Conservation (phyloP, 2,329 filamentous ascomycete genomes). For the Teratosphaeria zuluensis region DNA sequence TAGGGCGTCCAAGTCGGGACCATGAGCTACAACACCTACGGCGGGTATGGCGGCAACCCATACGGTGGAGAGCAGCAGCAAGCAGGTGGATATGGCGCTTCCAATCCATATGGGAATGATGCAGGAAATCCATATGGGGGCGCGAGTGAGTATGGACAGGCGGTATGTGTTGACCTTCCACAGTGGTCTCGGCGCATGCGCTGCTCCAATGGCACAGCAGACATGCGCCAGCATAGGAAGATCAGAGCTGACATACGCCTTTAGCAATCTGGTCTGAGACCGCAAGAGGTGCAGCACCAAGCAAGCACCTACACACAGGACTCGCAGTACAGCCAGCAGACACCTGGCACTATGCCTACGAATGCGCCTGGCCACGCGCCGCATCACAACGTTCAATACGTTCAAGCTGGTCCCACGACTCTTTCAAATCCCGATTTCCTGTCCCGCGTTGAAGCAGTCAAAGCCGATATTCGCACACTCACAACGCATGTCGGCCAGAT, state of each 20-base stretch:
- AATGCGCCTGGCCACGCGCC: slow-evolving; percentile 38
- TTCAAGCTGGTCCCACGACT: slow-evolving; percentile 28
- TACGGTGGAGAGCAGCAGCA: slow-evolving; percentile 49
- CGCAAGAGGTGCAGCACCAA: slow-evolving; percentile 25
- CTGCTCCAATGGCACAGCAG: background rate
- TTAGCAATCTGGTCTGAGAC: slow-evolving; percentile 8
- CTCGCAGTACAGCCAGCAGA: slow-evolving; percentile 2
- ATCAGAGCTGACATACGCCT: background rate
- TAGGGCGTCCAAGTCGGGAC: background rate
- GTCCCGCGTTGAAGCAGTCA: slow-evolving; percentile 54
- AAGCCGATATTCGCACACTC: slow-evolving; percentile 57
- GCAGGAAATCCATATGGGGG: slow-evolving; percentile 30
- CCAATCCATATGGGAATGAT: slow-evolving; percentile 25
- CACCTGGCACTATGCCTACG: slow-evolving; percentile 13
- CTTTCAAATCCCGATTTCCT: slow-evolving; percentile 61
- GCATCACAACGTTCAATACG: slow-evolving; percentile 35
- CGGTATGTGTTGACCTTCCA: slow-evolving; percentile 1
- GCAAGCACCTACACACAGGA: slow-evolving; percentile 3
- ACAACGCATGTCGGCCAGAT: slow-evolving; percentile 60
- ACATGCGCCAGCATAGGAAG: background rate
- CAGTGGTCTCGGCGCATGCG: background rate
- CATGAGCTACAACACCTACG: slow-evolving; percentile 53
- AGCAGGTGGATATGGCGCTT: slow-evolving; percentile 32
- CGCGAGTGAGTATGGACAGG: slow-evolving; percentile 14
- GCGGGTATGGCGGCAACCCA: slow-evolving; percentile 47